A percentile compares a stretch with the other conserved stretches of the same genome.
Conservation (phyloP, 768 basidiomycete species). For the Phlebiopsis flavidoalba region DNA sequence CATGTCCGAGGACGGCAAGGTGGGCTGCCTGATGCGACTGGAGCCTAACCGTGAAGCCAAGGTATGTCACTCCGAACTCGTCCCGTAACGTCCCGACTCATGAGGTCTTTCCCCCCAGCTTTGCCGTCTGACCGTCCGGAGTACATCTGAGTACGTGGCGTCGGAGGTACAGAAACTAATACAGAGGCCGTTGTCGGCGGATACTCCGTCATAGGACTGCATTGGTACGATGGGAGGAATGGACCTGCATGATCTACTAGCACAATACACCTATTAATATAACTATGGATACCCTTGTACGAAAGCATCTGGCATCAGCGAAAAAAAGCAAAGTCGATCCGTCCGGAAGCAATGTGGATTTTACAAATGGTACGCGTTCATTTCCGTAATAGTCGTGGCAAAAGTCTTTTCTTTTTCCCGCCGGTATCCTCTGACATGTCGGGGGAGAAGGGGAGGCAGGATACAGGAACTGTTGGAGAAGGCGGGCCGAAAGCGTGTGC, state of each 20-base stretch:
- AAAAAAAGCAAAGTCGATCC: neutral
- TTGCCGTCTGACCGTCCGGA: slow-evolving; percentile 89
- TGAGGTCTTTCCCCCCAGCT: slow-evolving; percentile 43
- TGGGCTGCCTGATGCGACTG: slow-evolving; percentile 87
- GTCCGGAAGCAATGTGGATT: neutral
- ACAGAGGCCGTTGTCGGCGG: slow-evolving; percentile 32
- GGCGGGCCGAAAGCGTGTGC: neutral
- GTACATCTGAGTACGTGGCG: slow-evolving; percentile 91
- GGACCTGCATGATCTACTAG: slow-evolving; percentile 2
- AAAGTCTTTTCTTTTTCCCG: slow-evolving; percentile 29
- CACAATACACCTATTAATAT: neutral
- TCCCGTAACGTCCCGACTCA: neutral
- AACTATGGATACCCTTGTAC: slow-evolving; percentile 5
- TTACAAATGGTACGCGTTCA: slow-evolving; percentile 15
- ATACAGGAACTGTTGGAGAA: neutral
- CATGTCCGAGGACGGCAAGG: slow-evolving; percentile 87
- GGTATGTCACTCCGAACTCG: slow-evolving; percentile 37
- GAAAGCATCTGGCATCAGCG: neutral
- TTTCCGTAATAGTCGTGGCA: slow-evolving; percentile 37
- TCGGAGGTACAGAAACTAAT: slow-evolving; percentile 56
- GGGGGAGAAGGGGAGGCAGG: neutral
- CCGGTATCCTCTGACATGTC: slow-evolving; percentile 2
- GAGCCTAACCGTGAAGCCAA: slow-evolving; percentile 97
- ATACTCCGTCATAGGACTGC: slow-evolving; percentile 15
- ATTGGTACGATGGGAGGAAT: neutral